Conservation (phyloP, 1,139 yeast genomes). For the Magnusiomyces sp. region DNA sequence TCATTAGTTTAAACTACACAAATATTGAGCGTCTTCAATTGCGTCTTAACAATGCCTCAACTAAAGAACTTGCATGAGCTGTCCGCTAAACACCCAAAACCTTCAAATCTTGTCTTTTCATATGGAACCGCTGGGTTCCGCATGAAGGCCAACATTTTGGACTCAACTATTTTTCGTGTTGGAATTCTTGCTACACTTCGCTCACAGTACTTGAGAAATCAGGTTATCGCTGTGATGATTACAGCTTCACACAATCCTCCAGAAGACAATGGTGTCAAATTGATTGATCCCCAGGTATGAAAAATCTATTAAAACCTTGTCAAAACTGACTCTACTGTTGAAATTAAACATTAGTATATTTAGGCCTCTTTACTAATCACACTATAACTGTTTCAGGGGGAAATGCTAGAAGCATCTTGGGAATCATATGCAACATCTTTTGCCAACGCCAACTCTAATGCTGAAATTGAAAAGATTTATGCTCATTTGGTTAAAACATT, state of each 20-base stretch:
- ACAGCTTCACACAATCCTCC: conserved; percentile 98
- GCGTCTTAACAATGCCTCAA: too few species aligned
- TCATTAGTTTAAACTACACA: too few species aligned
- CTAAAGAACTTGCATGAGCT: conserved; percentile 7
- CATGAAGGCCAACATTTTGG: conserved; percentile 59
- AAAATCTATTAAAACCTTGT: too few species aligned
- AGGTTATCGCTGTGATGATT: conserved; percentile 74
- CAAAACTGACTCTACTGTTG: too few species aligned
- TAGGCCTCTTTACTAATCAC: too few species aligned
- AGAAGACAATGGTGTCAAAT: conserved; percentile 88
- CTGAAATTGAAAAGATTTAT: conserved; percentile 31
- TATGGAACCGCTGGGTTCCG: conserved; percentile 99
- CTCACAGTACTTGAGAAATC: conserved; percentile 59
- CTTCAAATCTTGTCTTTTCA: conserved; percentile 41
- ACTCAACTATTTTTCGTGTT: conserved; percentile 76
- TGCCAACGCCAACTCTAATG: conserved; percentile 53
- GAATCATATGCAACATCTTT: conserved; percentile 70
- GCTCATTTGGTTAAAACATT: conserved; percentile 31
- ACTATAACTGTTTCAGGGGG: conserved; percentile 47
- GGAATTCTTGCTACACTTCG: conserved; percentile 78
- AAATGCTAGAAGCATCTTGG: conserved; percentile 83
- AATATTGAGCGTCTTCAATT: too few species aligned
- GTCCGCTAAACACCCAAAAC: conserved; percentile 36
- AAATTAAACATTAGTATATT: too few species aligned
- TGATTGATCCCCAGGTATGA: conserved; percentile 62